Evolutionary conservation across 169 alveolate genomes (phyloP), one percentile per base, ranked within the genome.

Genomic region (Eimeria praecox): DNA sequence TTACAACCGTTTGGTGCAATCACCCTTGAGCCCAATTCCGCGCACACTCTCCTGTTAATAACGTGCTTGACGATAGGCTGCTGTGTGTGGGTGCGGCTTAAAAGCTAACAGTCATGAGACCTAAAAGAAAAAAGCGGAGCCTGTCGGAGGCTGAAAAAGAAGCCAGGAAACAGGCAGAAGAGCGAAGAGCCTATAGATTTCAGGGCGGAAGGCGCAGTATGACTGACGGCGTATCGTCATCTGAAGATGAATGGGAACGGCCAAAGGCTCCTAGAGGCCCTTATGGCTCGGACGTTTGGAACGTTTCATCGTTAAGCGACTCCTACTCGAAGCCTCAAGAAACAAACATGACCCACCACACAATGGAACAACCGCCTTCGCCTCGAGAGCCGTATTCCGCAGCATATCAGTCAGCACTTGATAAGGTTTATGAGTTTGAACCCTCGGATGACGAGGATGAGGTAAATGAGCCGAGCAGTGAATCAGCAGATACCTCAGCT

Each of bases 361-460:
- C 69, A 12, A 20, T 16, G 89, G 38, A 78, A 20, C 62, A 49
- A 30, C 69, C 27, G 16, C 69, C 77, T 33, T 9, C 59, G 42
- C 16, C 54, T 56, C 30, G 16, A 20, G 8, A 10, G 38, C 27
- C 33, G 40, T 5, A n/a, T 33, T 8, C 93, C 38, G 6, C 59
- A 38, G n/a, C 22, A 24, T 86, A 38, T 38, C n/a, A 5, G 30
- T 5, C 22, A 30, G 93, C 40, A 2, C 49, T 86, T 9, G 93
- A 6, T 5, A 30, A 33, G 62, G 64, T 59, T 8, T 64, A 86
- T n/a, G 80, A 86, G 4, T 54, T 5, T 42, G 93, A 86, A 44
- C 40, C 30, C 40, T 86, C 93, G 24, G 93, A 86, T 24, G 80
- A 86, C n/a, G 93, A 86, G 3, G 16, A 8, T 9, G 40, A 54